Percentiles rank a stretch among this genome's conserved stretches.
Conservation (phyloP, 2,329 filamentous ascomycete species). For the Cadophora sp. region DNA sequence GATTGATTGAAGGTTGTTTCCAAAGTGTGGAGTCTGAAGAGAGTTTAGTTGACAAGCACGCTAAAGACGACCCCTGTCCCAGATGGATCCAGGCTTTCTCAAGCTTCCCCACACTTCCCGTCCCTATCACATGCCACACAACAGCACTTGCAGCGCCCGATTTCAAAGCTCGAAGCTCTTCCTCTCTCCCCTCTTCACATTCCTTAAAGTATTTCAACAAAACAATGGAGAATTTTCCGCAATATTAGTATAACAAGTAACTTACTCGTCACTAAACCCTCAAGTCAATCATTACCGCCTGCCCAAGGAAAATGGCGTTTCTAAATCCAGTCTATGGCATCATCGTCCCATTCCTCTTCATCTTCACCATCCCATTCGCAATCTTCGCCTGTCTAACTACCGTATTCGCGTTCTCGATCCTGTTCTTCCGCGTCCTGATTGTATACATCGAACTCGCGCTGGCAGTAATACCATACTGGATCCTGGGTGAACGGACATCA, state of each 20-base stretch:
- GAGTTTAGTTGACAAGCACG: conserved; percentile 4
- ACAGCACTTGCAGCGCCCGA: neutral
- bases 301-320: conserved; percentile 54
- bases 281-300: conserved; percentile 14
- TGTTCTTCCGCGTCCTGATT: conserved; percentile 65
- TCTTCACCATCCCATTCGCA: conserved; percentile 68
- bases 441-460: conserved; percentile 69
- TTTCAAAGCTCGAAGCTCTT: neutral
- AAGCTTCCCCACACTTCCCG: conserved; percentile 16
- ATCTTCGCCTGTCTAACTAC: conserved; percentile 70
- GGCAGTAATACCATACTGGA: conserved; percentile 62
- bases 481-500: conserved; percentile 46
- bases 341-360: conserved; percentile 65
- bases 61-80: neutral
- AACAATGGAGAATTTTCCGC: neutral
- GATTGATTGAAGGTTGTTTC: neutral
- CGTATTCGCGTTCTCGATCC: conserved; percentile 64
- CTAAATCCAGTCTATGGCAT: conserved; percentile 62
- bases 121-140: neutral
- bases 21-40: neutral
- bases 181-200: neutral
- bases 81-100: conserved; percentile 4
- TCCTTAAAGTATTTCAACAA: neutral
- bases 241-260: neutral
- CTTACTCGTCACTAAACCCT: neutral